Base-by-base conservation (phyloP, 2,329 filamentous ascomycete species). In the Calonectria naviculata region DNA sequence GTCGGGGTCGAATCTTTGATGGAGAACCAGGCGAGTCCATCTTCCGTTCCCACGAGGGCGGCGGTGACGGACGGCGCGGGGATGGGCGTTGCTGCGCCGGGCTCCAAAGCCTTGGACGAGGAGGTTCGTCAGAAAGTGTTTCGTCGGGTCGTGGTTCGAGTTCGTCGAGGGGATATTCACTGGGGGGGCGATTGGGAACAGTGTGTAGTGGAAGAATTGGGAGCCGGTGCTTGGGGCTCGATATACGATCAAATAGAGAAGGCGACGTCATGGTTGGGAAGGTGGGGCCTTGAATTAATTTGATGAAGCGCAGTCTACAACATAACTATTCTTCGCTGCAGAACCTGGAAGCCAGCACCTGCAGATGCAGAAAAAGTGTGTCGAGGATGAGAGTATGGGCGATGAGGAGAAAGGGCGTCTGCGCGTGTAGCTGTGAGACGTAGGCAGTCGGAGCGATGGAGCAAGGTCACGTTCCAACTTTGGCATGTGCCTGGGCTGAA, bases 81-180 rank as follows among this genome's bases (percentile, higher is more conserved):
- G 71, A 29, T 60, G 65, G 19, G 19, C 49, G 61, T 42, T 66
- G 52, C 13, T 76, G 69, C 2, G 60, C 62, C 13, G 72, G 68
- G 38, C 75, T 75, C 44, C 73, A 72, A 8, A 78, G 68, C 56
- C 79, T 75, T 31, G 74, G 72, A 34, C 60, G 77, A 7, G 74
- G 72, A 29, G 76, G 65, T 31, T 76, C 71, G 24, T 79, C 74
- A 29, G 73, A 62, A 19, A 75, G 68, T 42, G 72, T 70, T n/a
- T 80, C 78, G 42, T 83, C 79, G 7, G 81, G 81, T 42, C 78
- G 78, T 13, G 84, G 83, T n/a, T 83, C 80, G 10, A 86, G 81
- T 44, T 83, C 78, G 36, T 84, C 79, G n/a, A 86, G 79, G 49
- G 82, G 77, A 72, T 85, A 84, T 61, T 84, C 83, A 72, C 76